phyloP scores from a whole-genome alignment of 768 basidiomycete genomes.

The Mycena capillaripes region DNA sequence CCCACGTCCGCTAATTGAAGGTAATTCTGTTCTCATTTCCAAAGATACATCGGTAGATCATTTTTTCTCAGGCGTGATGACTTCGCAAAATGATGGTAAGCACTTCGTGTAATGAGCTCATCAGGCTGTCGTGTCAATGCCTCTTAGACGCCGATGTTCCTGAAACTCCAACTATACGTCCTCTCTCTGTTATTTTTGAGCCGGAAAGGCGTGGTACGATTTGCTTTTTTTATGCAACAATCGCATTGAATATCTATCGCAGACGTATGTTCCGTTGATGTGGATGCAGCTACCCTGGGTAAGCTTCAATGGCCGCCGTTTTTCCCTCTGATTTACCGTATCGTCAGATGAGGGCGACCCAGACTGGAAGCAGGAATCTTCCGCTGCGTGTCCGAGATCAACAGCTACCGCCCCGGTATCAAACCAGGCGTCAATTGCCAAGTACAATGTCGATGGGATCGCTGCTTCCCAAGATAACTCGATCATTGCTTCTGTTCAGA shows the following conservation, averaged over 20 bases:
- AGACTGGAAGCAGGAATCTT: neutral
- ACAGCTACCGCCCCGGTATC: conserved; percentile 10
- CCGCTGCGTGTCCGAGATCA: neutral
- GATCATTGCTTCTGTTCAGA: conserved; percentile 24
- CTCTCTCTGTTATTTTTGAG: neutral
- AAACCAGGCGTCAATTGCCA: conserved; percentile 3
- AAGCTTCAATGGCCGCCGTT: neutral
- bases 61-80: neutral
- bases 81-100: conserved; percentile 24
- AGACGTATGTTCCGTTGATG: conserved; percentile 11
- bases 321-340: neutral
- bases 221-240: neutral
- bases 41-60: conserved; percentile 8
- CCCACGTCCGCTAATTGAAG: neutral
- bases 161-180: neutral
- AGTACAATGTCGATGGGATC: conserved; percentile 24
- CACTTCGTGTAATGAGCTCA: neutral
- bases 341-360: neutral
- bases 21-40: neutral
- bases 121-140: conserved; percentile 11
- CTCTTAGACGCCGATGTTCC: conserved; percentile 9
- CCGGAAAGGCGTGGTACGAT: conserved; percentile 1
- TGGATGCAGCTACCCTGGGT: conserved; percentile 4
- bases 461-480: conserved; percentile 5
- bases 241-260: neutral